Conservation (phyloP, 2,329 filamentous ascomycete species). For the Ophiostoma pallidulum region DNA sequence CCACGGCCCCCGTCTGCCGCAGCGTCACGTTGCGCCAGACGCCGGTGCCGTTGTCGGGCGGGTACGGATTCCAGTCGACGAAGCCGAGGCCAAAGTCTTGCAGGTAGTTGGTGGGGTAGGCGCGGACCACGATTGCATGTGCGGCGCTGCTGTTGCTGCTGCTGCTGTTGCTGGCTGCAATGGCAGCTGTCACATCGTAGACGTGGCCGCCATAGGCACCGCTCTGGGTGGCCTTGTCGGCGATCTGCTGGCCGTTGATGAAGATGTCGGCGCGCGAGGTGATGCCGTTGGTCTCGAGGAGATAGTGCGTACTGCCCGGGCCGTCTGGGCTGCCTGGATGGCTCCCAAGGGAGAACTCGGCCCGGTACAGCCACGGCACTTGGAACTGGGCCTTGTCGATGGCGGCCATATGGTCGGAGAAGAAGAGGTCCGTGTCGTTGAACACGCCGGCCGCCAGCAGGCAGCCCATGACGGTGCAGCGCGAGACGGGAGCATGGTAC, state of each 20-base stretch:
- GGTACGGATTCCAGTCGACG: slow-evolving; percentile 53
- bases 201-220: slow-evolving; percentile 48
- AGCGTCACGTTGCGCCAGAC: slow-evolving; percentile 51
- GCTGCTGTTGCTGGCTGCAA: slow-evolving; percentile 17
- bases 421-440: slow-evolving; percentile 45
- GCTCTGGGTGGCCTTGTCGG: slow-evolving; percentile 36
- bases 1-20: slow-evolving; percentile 43
- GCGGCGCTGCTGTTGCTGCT: slow-evolving; percentile 31
- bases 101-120: slow-evolving; percentile 49
- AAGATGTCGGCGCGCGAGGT: slow-evolving; percentile 51
- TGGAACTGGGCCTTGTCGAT: slow-evolving; percentile 39
- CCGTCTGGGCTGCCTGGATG: too few relatives aligned
- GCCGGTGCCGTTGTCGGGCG: slow-evolving; percentile 53
- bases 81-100: slow-evolving; percentile 51
- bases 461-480: slow-evolving; percentile 48
- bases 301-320: slow-evolving; percentile 29
- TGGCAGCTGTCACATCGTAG: slow-evolving; percentile 43
- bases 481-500: slow-evolving; percentile 37
- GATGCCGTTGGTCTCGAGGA: slow-evolving; percentile 50
- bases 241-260: slow-evolving; percentile 46
- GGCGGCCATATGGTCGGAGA: slow-evolving; percentile 35
- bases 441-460: slow-evolving; percentile 44
- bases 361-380: slow-evolving; percentile 50
- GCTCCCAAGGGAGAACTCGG: slow-evolving; percentile 37
- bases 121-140: slow-evolving; percentile 37